Evolutionary conservation across 257 asterid genomes (phyloP), one percentile per base, ranked within the genome.

Genomic region (Leonotis leonurus): DNA sequence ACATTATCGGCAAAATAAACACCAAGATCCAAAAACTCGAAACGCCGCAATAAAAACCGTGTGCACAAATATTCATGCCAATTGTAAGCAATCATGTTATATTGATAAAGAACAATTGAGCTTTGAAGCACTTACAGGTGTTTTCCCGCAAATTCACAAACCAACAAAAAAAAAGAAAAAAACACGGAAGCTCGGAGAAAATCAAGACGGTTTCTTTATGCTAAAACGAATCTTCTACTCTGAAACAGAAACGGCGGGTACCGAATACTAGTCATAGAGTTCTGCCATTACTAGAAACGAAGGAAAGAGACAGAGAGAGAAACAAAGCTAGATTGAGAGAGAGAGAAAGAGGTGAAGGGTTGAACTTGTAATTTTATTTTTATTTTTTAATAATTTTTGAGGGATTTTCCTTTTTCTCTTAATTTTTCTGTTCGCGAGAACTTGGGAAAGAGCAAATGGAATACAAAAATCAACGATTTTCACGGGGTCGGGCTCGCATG

Each of bases 171-270:
- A 27, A 27, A 44, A 5, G 14, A 40, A 37, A 7, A n/a, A 24
- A n/a, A 27, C 12, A 54, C n/a, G n/a, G 32, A 21, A 53, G 67
- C 16, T 51, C 12, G 41, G 16, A 51, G 48, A 59, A 58, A 64
- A 29, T 7, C 2, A 3, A n/a, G 44, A 53, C 56, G 54, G 45
- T 32, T 30, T 41, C 16, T 21, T 48, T 32, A 52, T 54, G 56
- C 6, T 24, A 16, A 9, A 12, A 24, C 62, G 40, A 62, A 51
- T 55, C 56, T 55, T 77, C 63, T 53, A 68, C 69, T 30, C 33
- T 13, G 70, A 36, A 69, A 76, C 54, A 69, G 75, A 68, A 70
- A 39, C 43, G 87, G 89, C 95, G 92, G 92, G 92, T 60, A 72
- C 56, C 52, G 74, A 67, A 60, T 50, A 75, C 74, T 75, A 78